These are phyloP conservation scores for Trypanosoma rangeli DNA, from an alignment of 208 protist genomes.

Conservation along the genomic window DNA sequence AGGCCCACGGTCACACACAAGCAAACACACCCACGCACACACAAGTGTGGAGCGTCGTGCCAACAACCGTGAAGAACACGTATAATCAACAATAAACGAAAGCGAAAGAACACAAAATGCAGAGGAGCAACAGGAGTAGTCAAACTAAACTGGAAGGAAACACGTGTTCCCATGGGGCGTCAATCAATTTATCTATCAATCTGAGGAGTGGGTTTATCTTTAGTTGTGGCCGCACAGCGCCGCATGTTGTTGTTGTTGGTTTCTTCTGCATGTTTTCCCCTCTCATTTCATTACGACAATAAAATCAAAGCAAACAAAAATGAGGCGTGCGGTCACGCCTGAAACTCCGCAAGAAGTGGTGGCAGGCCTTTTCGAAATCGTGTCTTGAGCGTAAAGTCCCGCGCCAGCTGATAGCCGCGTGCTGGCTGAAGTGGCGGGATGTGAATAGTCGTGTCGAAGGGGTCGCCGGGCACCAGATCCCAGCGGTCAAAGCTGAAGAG, in stretches of 20 bases:
- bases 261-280: not conserved
- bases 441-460: conserved; percentile 96
- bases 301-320: conserved; percentile 4
- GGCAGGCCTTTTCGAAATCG: conserved; percentile 95
- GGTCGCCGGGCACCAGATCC: conserved; percentile 98
- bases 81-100: not conserved
- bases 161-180: not conserved
- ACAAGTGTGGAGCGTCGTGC: too few species aligned
- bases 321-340: conserved; percentile 3
- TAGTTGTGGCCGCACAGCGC: not conserved
- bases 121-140: not conserved
- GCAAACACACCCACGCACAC: too few species aligned
- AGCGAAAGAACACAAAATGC: not conserved
- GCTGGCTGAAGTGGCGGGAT: conserved; percentile 96
- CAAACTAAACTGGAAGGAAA: not conserved
- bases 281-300: conserved; percentile 4
- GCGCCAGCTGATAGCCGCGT: conserved; percentile 92
- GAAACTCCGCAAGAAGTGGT: conserved; percentile 59
- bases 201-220: not conserved
- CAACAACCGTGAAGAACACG: not conserved
- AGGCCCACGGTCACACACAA: too few species aligned
- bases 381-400: conserved; percentile 99
- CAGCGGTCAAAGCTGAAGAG: conserved; percentile 97
- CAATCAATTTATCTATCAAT: not conserved
- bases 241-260: not conserved